A percentile compares a stretch with the other conserved stretches of the same genome.
Evolutionary conservation across 495 filamentous ascomycete genomes (phyloP).

Genomic region (Trichoderma virens): DNA sequence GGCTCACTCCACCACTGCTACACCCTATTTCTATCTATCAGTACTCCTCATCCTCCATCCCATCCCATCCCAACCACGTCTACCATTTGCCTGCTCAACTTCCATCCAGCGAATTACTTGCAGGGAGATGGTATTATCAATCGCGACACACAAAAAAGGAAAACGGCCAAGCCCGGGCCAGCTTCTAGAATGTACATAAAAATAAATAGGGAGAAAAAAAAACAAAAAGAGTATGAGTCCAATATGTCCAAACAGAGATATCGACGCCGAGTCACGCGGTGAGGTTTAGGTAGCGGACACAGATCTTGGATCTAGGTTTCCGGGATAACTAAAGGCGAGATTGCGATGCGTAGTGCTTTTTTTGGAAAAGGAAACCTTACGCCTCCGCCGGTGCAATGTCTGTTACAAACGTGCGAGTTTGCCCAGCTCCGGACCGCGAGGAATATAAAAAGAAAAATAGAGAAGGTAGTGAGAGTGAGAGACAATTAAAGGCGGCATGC

Average conservation of each 20-base stretch:
- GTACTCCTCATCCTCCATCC: background rate
- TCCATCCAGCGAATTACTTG: constrained; percentile 6
- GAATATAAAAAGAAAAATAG: background rate
- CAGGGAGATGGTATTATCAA: constrained; percentile 7
- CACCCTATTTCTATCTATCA: background rate
- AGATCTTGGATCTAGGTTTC: background rate
- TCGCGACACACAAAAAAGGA: background rate
- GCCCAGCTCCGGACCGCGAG: background rate
- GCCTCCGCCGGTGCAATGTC: background rate
- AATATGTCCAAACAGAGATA: constrained; percentile 11
- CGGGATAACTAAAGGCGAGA: background rate
- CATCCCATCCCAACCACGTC: background rate
- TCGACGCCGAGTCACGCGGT: background rate
- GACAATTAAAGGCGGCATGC: constrained; percentile 8
- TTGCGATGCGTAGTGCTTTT: background rate
- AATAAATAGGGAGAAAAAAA: constrained; percentile 12
- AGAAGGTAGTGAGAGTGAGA: constrained; percentile 1
- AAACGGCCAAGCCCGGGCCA: constrained; percentile 11
- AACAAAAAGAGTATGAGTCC: constrained; percentile 4
- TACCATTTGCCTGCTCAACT: background rate
- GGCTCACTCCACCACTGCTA: background rate
- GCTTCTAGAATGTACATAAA: constrained; percentile 13
- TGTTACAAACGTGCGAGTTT: background rate
- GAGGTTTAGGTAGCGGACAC: background rate
- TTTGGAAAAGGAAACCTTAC: background rate